Base-by-base conservation (phyloP, 2,329 filamentous ascomycete genomes). In the Aspergillus vadensis region DNA sequence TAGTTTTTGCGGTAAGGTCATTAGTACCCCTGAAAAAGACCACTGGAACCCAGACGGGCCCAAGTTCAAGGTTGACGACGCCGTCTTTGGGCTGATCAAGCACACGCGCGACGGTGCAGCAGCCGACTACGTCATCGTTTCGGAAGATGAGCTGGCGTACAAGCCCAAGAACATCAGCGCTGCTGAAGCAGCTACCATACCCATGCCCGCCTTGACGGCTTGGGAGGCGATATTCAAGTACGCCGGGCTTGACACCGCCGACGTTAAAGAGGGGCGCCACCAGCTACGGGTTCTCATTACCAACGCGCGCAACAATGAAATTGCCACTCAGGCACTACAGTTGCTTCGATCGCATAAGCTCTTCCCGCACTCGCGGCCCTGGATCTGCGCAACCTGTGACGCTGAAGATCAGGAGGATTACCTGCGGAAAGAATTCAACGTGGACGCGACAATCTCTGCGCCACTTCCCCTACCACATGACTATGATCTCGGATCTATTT, bases 211-310 rank as follows among this genome's bases (percentile, higher is more conserved):
- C 6, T 69, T 80, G 55, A 78, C 75, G 30, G 78, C 75, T 9
- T 80, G 76, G 75, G 76, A 79, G 65, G 76, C 74, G 3, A 66
- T 80, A 27, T 79, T 78, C 61, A 66, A 61, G 14, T 71, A 78
- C 60, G 75, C 71, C 5, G 67, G 66, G 2, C 63, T 79, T 47
- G 69, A 76, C 55, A 67, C 68, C n/a, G 66, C 56, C 43, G 55
- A 63, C 38, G 53, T 43, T 10, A 60, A 59, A 30, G 56, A 64
- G 51, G 51, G 59, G 15, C 49, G 63, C 57, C 54, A 44, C 30
- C 44, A 43, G 19, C 63, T 76, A 52, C 72, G 77, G 30, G 66
- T 79, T 5, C 70, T 80, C 4, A 68, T 80, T 15, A 74, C 75
- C 23, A 77, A 78, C 50, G 73, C 75, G 2, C 66, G 68, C 19